Base-by-base conservation (phyloP, 169 alveolate genomes). In the Eimeria brunetti region DNA sequence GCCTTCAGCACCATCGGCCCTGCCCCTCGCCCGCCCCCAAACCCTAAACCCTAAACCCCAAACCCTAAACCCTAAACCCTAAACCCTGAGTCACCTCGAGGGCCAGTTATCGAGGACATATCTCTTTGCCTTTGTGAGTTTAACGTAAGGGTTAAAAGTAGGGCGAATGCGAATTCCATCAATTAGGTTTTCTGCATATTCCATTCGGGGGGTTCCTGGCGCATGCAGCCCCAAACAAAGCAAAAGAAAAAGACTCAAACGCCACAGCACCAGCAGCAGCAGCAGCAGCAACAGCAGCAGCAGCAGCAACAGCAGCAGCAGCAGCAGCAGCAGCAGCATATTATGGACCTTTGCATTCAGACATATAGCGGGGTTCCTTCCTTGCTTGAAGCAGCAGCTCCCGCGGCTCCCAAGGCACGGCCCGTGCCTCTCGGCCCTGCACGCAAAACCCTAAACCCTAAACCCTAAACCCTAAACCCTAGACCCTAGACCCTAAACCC, bases 101-200 rank as follows among this genome's bases (percentile, higher is more conserved):
- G 98, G 98, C 98, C 98, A 98, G 91, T 97, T 97, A 94, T 98
- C 99, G 22, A 98, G 94, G 71, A 97, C 95, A 88, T 97, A 98
- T 84, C 98, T 94, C 96, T 97, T 97, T 36, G 97, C 98, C 96
- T 97, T 97, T 89, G 97, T 97, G 71, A 98, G 94, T 78, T 97
- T 89, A 33, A 98, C 98, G 81, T 96, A 98, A 0, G 99, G 99
- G 94, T 98, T 98, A 94, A 98, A 97, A 11, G 98, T 97, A 56
- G 98, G 98, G 41, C 96, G 95, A 76, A 97, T 96, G 71, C 99
- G 96, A 4, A 98, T 95, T 62, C 98, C 98, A 88, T 98, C 98
- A n/a, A 97, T 95, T 64, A 97, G 44, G 89, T 97, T 97, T 83
- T 96, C 97, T 81, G 94, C 97, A 94, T 97, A 97, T 89, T 97